Evolutionary conservation across 306 rosid genomes (phyloP).

Genomic region (Acmispon strigosus): DNA sequence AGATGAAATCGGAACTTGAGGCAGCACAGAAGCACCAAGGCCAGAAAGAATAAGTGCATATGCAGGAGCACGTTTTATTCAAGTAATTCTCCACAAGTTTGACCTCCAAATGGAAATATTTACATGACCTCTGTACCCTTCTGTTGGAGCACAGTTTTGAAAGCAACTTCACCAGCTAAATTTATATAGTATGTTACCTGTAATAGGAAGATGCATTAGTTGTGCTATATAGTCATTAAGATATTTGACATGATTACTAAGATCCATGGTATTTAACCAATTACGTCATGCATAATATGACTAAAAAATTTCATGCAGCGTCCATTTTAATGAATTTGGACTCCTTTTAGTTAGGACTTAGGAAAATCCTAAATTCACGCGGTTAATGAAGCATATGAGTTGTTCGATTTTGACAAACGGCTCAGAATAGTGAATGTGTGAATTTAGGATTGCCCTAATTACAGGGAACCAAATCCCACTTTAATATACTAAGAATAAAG

Average conservation of each 20-base stretch:
- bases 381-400: no score
- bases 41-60: not conserved
- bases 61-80: not conserved
- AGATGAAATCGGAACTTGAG: not conserved
- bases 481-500: not conserved
- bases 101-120: conserved; percentile 1
- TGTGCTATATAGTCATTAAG: not conserved
- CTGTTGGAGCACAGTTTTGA: conserved; percentile 37
- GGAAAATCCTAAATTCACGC: no score
- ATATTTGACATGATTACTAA: not conserved
- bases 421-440: no score
- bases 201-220: conserved; percentile 17
- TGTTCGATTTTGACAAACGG: no score
- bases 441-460: no score
- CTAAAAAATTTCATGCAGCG: not conserved
- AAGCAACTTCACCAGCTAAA: conserved; percentile 29
- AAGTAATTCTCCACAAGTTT: not conserved
- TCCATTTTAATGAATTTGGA: not conserved
- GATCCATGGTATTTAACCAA: not conserved
- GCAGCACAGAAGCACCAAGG: not conserved
- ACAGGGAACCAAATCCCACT: not conserved
- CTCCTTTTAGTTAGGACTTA: no score
- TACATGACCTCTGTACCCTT: conserved; percentile 40
- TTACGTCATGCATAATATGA: not conserved
- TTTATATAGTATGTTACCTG: conserved; percentile 44